Percentiles rank a stretch among this genome's conserved stretches.
phyloP scores from a whole-genome alignment of 2,329 filamentous ascomycete species.

The Talaromyces sp. region DNA sequence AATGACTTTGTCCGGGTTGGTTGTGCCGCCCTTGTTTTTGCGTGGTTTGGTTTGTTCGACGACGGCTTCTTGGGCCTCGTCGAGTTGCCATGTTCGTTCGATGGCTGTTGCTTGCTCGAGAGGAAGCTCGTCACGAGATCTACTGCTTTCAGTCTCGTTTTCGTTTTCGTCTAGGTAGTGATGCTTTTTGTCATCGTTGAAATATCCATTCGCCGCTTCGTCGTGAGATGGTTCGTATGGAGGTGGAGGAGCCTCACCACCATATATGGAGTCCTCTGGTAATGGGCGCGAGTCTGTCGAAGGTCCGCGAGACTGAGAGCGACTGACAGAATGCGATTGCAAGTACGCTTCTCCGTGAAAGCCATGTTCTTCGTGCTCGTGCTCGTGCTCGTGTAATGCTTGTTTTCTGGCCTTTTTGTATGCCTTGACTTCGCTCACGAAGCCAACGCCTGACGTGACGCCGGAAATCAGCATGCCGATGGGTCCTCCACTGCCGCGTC shows the following conservation, averaged over 20 bases:
- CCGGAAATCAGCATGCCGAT: neutral
- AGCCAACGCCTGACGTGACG: constrained; percentile 5
- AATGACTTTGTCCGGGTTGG: constrained; percentile 12
- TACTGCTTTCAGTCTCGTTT: neutral
- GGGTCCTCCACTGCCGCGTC: neutral
- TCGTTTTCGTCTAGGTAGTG: neutral
- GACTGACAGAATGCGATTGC: neutral
- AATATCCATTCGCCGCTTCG: neutral
- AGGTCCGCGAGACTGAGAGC: neutral
- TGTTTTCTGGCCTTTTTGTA: constrained; percentile 10
- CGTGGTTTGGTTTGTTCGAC: constrained; percentile 2
- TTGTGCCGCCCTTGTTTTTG: constrained; percentile 4
- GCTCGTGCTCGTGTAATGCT: neutral
- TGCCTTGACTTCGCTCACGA: constrained; percentile 3
- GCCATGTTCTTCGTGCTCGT: neutral
- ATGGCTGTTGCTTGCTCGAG: neutral
- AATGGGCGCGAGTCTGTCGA: too few species aligned
- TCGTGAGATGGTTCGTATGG: neutral
- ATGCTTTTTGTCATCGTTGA: too few species aligned
- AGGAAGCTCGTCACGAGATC: neutral
- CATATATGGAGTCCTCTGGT: too few species aligned
- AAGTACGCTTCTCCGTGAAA: neutral
- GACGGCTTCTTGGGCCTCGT: constrained; percentile 11
- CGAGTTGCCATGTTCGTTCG: constrained; percentile 10
- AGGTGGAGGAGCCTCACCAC: neutral